Percentiles rank a stretch among this genome's conserved stretches.
Conservation (phyloP, 179 eudicot genomes). For the Beta corolliflora region DNA sequence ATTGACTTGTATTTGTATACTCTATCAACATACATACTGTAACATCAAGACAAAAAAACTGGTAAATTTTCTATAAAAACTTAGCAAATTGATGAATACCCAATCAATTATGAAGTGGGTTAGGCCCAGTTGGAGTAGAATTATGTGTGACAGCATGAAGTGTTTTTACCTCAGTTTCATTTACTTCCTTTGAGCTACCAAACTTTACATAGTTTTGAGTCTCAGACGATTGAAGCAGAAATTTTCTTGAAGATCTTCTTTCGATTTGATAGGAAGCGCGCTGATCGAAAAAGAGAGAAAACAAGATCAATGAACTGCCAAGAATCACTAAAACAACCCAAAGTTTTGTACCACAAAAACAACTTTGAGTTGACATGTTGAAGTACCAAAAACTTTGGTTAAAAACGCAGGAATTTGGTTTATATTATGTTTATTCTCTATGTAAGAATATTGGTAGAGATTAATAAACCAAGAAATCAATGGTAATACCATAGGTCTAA, state of each 20-base stretch:
- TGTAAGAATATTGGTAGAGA: not conserved
- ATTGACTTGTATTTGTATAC: not conserved
- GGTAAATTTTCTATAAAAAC: slow-evolving; percentile 1
- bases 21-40: not conserved
- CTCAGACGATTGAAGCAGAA: not conserved
- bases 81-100: not conserved
- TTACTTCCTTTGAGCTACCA: slow-evolving; percentile 1
- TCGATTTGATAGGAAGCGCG: not conserved
- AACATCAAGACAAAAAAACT: not conserved
- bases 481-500: not conserved
- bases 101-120: slow-evolving; percentile 41
- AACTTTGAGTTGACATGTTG: slow-evolving; percentile 24
- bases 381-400: not conserved
- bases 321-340: slow-evolving; percentile 21
- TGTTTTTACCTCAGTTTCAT: slow-evolving; percentile 28
- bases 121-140: slow-evolving; percentile 41
- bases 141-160: slow-evolving; percentile 25
- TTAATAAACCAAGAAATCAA: not conserved
- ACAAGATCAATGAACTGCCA: not conserved
- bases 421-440: not conserved
- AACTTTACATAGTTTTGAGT: not conserved
- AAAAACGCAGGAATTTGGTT: not conserved
- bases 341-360: slow-evolving; percentile 15
- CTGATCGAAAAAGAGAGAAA: slow-evolving; percentile 13
- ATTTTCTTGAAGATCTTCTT: not conserved